phyloP scores from a whole-genome alignment of 495 filamentous ascomycete genomes.

The Xylaria scruposa region DNA sequence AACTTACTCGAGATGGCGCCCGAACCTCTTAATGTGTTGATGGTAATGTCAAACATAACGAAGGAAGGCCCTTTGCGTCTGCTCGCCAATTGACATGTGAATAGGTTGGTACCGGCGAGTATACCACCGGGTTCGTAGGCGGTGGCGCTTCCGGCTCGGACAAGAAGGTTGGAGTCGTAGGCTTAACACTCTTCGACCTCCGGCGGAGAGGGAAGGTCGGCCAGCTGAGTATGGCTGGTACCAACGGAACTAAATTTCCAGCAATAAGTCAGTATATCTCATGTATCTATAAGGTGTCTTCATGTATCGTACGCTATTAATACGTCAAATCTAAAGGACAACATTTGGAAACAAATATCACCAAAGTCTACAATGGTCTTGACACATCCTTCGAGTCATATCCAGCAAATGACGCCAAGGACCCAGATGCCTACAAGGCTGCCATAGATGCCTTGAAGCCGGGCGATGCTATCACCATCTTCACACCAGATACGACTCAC shows the following conservation, averaged over 20 bases:
- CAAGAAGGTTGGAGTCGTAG: constrained; percentile 94
- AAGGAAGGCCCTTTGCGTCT: constrained; percentile 13
- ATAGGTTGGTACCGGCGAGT: constrained; percentile 89
- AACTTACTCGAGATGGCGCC: constrained; percentile 59
- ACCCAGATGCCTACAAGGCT: constrained; percentile 85
- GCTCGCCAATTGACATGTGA: constrained; percentile 32
- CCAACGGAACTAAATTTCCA: constrained; percentile 85
- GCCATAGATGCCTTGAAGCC: constrained; percentile 85
- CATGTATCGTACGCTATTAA: neutral
- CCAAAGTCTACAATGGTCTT: constrained; percentile 82
- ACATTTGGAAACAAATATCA: constrained; percentile 89
- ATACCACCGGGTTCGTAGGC: constrained; percentile 90
- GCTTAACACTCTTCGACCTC: constrained; percentile 87
- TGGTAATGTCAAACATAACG: constrained; percentile 61
- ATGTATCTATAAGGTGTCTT: neutral
- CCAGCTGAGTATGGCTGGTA: constrained; percentile 86
- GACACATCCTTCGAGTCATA: constrained; percentile 84
- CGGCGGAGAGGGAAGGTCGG: constrained; percentile 87
- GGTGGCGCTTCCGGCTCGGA: constrained; percentile 78
- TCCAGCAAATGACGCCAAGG: constrained; percentile 70
- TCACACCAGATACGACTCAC: constrained; percentile 94
- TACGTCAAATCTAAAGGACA: constrained; percentile 58
- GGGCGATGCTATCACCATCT: constrained; percentile 93
- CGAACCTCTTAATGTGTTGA: constrained; percentile 78
- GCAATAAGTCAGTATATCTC: constrained; percentile 73